Percentiles rank a stretch among this genome's conserved stretches.
Evolutionary conservation across 805 yeast species (phyloP).

Genomic region (Yamadazyma philogaea): DNA sequence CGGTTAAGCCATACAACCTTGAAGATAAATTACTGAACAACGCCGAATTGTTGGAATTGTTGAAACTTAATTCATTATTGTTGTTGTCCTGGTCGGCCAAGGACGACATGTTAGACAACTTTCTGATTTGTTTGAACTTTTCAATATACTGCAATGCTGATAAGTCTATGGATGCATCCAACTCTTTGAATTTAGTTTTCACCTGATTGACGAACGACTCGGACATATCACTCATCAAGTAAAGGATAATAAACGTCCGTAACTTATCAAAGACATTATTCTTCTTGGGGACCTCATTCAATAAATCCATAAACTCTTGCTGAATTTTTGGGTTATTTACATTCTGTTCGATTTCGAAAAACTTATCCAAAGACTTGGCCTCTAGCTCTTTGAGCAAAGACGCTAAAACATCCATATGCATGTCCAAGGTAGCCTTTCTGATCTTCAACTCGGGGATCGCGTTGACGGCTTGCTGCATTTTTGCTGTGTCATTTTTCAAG

Average conservation of each 20-base stretch:
- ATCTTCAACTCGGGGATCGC: constrained; percentile 90
- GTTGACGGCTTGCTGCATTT: constrained; percentile 82
- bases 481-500: constrained; percentile 47
- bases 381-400: constrained; percentile 79
- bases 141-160: constrained; percentile 69
- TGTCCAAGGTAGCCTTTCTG: constrained; percentile 82
- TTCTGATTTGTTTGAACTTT: constrained; percentile 64
- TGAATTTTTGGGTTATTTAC: constrained; percentile 58
- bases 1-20: constrained; percentile 75
- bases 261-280: constrained; percentile 74
- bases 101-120: constrained; percentile 22
- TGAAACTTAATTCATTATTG: constrained; percentile 12
- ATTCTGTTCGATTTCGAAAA: constrained; percentile 91
- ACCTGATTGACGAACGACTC: constrained; percentile 46
- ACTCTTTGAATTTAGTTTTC: constrained; percentile 54
- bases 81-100: constrained; percentile 17
- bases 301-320: constrained; percentile 56
- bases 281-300: constrained; percentile 49
- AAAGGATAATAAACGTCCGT: constrained; percentile 82
- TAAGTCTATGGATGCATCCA: constrained; percentile 53
- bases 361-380: constrained; percentile 81
- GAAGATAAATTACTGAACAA: constrained; percentile 71
- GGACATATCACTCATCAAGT: constrained; percentile 49
- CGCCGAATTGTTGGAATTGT: constrained; percentile 44
- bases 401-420: constrained; percentile 95